phyloP scores from a whole-genome alignment of 179 eudicot genomes.

The Spergularia azorica region DNA sequence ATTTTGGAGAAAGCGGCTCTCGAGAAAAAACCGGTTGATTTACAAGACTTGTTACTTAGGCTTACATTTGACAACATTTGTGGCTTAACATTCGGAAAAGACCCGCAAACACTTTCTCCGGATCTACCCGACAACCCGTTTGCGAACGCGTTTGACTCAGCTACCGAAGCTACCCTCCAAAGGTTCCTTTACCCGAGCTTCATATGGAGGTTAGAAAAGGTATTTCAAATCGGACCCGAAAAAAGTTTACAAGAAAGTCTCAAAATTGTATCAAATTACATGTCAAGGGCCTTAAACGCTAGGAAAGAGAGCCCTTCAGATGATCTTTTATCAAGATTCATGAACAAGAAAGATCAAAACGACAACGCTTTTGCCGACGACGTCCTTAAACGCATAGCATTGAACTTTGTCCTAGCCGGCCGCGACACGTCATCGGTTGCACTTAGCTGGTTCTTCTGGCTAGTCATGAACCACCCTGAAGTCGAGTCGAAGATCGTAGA shows the following conservation, averaged over 20 bases:
- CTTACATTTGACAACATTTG: constrained; percentile 83
- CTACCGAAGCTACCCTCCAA: constrained; percentile 73
- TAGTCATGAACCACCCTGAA: constrained; percentile 62
- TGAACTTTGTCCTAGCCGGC: constrained; percentile 78
- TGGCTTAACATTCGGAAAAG: constrained; percentile 81
- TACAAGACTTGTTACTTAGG: constrained; percentile 57
- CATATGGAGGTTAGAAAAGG: constrained; percentile 56
- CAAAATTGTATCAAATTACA: constrained; percentile 60
- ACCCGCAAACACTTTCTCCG: constrained; percentile 68
- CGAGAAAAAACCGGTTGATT: constrained; percentile 46
- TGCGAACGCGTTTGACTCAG: constrained; percentile 61
- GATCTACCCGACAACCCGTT: constrained; percentile 74
- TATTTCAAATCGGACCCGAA: constrained; percentile 55
- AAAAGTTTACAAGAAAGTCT: constrained; percentile 45
- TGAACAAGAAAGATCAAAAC: constrained; percentile 56
- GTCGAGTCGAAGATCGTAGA: constrained; percentile 53
- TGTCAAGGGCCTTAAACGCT: constrained; percentile 53
- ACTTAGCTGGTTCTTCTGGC: constrained; percentile 83
- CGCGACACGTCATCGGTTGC: constrained; percentile 89
- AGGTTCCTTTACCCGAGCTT: constrained; percentile 61
- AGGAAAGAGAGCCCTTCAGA: constrained; percentile 61
- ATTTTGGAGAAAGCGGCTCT: constrained; percentile 53
- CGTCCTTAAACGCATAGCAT: constrained; percentile 67
- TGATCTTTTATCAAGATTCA: constrained; percentile 69
- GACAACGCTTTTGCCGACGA: constrained; percentile 46